These are phyloP conservation scores for Catunica adiposa DNA, from an alignment of 2,329 filamentous ascomycete species.

Conservation along the genomic window DNA sequence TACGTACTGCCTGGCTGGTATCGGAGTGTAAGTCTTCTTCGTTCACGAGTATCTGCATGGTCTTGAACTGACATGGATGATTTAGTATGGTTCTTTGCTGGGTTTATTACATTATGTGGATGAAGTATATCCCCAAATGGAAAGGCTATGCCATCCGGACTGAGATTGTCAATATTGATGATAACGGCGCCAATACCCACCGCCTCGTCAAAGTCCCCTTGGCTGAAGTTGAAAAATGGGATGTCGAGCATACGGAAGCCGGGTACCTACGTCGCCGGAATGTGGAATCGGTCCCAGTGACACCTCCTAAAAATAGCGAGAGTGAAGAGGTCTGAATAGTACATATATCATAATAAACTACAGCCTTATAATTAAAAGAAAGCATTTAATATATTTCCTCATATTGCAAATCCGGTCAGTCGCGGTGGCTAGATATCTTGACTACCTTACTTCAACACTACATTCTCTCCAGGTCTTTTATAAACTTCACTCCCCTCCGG, in stretches of 20 bases:
- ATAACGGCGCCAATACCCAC: slow-evolving; percentile 28
- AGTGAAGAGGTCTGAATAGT: background rate
- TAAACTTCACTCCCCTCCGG: slow-evolving; percentile 4
- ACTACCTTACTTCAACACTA: background rate
- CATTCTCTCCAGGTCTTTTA: background rate
- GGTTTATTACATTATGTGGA: slow-evolving; percentile 43
- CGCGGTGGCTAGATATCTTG: no score
- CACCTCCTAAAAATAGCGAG: background rate
- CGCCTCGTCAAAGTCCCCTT: slow-evolving; percentile 37
- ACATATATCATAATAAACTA: no score
- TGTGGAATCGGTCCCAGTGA: background rate
- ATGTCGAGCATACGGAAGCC: slow-evolving; percentile 38
- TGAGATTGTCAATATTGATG: slow-evolving; percentile 34
- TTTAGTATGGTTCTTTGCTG: slow-evolving; percentile 34
- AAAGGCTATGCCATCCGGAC: slow-evolving; percentile 39
- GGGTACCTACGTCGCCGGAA: slow-evolving; percentile 18
- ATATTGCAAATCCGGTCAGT: no score
- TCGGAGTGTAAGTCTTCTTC: slow-evolving; percentile 43
- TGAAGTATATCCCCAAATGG: slow-evolving; percentile 36
- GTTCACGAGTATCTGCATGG: no score
- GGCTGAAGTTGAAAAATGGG: slow-evolving; percentile 37
- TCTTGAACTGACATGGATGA: no score
- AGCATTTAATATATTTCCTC: no score
- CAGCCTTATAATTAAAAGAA: no score
- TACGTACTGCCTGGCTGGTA: slow-evolving; percentile 48